Evolutionary conservation across 1,284 basidiomycete genomes (phyloP), one percentile per base, ranked within the genome.

Genomic region (Xerocomus minutiporus): DNA sequence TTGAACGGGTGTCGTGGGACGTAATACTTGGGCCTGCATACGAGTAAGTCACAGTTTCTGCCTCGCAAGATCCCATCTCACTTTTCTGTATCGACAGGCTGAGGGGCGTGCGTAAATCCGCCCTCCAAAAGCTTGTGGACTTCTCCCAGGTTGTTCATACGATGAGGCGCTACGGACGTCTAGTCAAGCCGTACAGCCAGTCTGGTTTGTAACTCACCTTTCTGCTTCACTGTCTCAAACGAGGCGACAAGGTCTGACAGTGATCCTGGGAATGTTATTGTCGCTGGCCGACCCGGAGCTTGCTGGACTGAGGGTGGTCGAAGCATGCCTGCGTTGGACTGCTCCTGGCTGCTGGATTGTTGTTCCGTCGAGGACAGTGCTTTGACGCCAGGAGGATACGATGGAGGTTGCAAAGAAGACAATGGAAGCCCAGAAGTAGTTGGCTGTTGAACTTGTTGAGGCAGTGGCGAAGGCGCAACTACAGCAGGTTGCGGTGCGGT

Each of bases 191-290:
- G n/a, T 23, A 48, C 43, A 32, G 20, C 6, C 49, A 45, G 31
- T 9, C 17, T 9, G 48, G 41, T 23, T 26, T 41, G 50, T 20
- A 38, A 74, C 80, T 57, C 61, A 92, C 92, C 92, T 70, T 96
- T 94, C 74, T 95, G 93, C 73, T 96, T 99, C 57, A 93, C 93
- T 46, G 82, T 89, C 73, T 98, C 96, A 67, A 98, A 99, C 45
- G 92, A 95, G 32, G 89, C 84, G 40, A 98, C 95, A 49, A 99
- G 78, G 68, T 97, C 95, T 15, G 93, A 91, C 62, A 99, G 70
- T 42, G 89, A 91, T 42, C 87, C 88, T 51, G 83, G 94, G 78
- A 88, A 86, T 15, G 79, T 78, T 20, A 76, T 70, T 57, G 61
- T 40, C 67, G 58, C 44, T 46, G 69, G 58, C n/a, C 69, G 71